Evolutionary conservation across 768 basidiomycete genomes (phyloP).

Genomic region (Suillus fuscotomentosus): DNA sequence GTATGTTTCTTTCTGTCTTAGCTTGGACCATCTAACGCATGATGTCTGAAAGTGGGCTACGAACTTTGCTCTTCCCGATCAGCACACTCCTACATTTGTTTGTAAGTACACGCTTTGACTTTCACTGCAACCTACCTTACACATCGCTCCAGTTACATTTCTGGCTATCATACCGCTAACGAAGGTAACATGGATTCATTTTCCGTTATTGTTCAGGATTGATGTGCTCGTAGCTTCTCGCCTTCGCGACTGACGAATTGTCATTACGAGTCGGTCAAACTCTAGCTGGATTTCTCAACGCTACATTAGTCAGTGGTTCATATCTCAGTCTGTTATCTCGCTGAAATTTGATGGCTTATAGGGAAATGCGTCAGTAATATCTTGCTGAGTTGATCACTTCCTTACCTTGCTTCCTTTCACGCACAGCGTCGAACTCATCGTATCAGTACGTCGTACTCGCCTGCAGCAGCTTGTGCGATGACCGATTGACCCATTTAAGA

Average conservation of each 20-base stretch:
- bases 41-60: slow-evolving; percentile 59
- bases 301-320: slow-evolving; percentile 61
- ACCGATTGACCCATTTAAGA: slow-evolving; percentile 37
- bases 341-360: slow-evolving; percentile 4
- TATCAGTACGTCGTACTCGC: slow-evolving; percentile 53
- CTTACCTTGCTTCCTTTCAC: neutral
- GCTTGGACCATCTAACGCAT: neutral
- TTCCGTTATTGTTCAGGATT: neutral
- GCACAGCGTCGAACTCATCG: slow-evolving; percentile 55
- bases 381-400: neutral
- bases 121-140: neutral
- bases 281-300: slow-evolving; percentile 80
- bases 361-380: slow-evolving; percentile 30
- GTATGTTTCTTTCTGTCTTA: slow-evolving; percentile 32
- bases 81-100: slow-evolving; percentile 67
- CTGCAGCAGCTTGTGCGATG: neutral
- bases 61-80: slow-evolving; percentile 52
- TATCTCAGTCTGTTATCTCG: neutral
- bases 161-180: slow-evolving; percentile 86
- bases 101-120: slow-evolving; percentile 43
- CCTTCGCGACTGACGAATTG: slow-evolving; percentile 84
- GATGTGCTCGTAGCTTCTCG: slow-evolving; percentile 51
- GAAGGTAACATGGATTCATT: slow-evolving; percentile 43
- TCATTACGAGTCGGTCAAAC: slow-evolving; percentile 83
- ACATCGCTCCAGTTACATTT: slow-evolving; percentile 57